Conservation (phyloP, 768 basidiomycete species). For the Amanita brunnescens region DNA sequence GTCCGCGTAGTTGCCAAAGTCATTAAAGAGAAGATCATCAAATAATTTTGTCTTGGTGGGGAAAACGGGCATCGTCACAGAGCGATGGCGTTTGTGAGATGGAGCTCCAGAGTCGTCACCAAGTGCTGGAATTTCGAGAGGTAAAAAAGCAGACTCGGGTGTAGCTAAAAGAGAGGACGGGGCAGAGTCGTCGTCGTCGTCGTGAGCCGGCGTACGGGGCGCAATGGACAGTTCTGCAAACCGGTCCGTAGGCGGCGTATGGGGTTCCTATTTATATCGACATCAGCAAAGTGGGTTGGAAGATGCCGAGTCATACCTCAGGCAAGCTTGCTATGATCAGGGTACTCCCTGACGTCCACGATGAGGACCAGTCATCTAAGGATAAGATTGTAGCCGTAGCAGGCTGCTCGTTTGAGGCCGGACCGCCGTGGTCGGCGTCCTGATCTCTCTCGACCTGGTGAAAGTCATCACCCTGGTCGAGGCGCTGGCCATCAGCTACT, state of each 20-base stretch:
- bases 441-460: slow-evolving; percentile 25
- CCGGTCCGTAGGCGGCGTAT: slow-evolving; percentile 29
- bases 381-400: not conserved
- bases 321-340: not conserved
- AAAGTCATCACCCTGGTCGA: slow-evolving; percentile 10
- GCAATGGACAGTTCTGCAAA: slow-evolving; percentile 51
- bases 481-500: slow-evolving; percentile 64
- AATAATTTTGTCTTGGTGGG: slow-evolving; percentile 37
- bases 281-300: not conserved
- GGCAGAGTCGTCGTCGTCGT: slow-evolving; percentile 35
- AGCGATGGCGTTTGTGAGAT: slow-evolving; percentile 18
- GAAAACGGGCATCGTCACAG: slow-evolving; percentile 23
- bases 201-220: slow-evolving; percentile 32
- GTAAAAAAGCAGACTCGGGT: slow-evolving; percentile 33
- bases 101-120: slow-evolving; percentile 23
- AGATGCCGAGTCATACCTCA: not conserved
- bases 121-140: slow-evolving; percentile 31
- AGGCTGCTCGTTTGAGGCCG: slow-evolving; percentile 13
- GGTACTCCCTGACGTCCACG: not conserved
- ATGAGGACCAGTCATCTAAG: slow-evolving; percentile 12
- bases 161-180: slow-evolving; percentile 53
- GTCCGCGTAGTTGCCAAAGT: slow-evolving; percentile 17
- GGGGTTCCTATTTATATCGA: slow-evolving; percentile 5
- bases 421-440: slow-evolving; percentile 30
- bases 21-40: slow-evolving; percentile 27